Conservation (phyloP, 2,329 filamentous ascomycete genomes). For the Cordyceps cateniannulata region DNA sequence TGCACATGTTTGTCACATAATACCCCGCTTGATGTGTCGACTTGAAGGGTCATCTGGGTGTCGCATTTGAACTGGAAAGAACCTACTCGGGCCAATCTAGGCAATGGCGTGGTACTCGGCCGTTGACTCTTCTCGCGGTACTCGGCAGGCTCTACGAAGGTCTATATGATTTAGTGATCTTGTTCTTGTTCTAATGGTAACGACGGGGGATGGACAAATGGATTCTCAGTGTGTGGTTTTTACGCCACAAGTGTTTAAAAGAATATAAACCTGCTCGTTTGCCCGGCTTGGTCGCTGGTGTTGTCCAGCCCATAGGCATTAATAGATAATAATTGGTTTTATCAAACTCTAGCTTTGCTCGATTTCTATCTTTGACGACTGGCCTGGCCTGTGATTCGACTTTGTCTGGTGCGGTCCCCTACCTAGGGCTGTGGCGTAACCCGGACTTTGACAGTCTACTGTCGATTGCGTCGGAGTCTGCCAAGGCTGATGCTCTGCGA, state of each 20-base stretch:
- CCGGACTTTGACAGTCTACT: too few relatives aligned
- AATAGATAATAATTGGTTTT: constrained; percentile 10
- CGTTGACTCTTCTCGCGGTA: constrained; percentile 23
- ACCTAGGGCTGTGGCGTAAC: too few relatives aligned
- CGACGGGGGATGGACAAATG: constrained; percentile 23
- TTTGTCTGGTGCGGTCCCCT: too few relatives aligned
- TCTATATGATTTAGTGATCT: constrained; percentile 27
- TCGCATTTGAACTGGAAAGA: constrained; percentile 8
- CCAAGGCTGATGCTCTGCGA: too few relatives aligned
- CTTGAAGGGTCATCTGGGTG: constrained; percentile 18
- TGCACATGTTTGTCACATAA: constrained; percentile 38
- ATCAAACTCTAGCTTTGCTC: not conserved
- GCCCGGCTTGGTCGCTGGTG: not conserved
- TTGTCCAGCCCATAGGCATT: not conserved
- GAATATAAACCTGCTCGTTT: constrained; percentile 7
- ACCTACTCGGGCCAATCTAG: not conserved
- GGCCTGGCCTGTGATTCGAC: too few relatives aligned
- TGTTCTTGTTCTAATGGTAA: constrained; percentile 28
- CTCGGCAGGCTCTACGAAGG: constrained; percentile 23
- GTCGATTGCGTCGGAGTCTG: too few relatives aligned
- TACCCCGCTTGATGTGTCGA: constrained; percentile 29
- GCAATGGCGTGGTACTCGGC: constrained; percentile 16
- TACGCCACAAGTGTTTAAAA: constrained; percentile 7
- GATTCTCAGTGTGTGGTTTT: constrained; percentile 17
- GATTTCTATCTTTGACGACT: too few relatives aligned